phyloP scores from a whole-genome alignment of 495 filamentous ascomycete species.

The Aspergillus nanangensis region DNA sequence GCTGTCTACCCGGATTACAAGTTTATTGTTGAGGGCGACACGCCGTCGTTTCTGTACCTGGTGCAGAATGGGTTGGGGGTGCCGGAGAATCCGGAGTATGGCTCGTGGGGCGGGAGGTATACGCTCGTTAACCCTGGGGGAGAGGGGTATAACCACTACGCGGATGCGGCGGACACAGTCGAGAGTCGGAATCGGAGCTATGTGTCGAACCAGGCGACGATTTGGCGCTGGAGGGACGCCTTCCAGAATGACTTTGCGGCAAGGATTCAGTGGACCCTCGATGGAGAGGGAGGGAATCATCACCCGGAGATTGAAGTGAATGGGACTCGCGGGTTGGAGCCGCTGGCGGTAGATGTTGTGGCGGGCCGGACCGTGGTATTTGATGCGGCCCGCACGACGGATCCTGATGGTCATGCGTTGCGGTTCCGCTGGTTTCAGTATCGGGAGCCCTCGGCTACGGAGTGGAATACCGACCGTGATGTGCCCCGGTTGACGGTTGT shows the following conservation, averaged over 20 bases:
- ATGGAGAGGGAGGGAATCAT: conserved; percentile 26
- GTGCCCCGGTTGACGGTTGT: conserved; percentile 17
- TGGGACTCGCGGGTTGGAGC: conserved; percentile 18
- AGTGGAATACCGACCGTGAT: conserved; percentile 23
- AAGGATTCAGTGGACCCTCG: conserved; percentile 38
- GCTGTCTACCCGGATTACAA: conserved; percentile 31
- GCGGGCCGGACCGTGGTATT: conserved; percentile 23
- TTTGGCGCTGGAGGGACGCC: conserved; percentile 44
- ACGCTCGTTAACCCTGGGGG: background rate
- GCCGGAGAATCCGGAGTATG: conserved; percentile 27
- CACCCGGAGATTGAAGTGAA: conserved; percentile 35
- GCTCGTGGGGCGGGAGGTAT: conserved; percentile 9
- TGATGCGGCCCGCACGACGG: conserved; percentile 30
- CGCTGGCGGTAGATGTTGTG: conserved; percentile 20
- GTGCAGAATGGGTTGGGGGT: conserved; percentile 40
- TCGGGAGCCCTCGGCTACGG: conserved; percentile 26
- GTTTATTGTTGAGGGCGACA: conserved; percentile 41
- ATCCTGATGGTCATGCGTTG: conserved; percentile 31
- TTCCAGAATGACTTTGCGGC: conserved; percentile 44
- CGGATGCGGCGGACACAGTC: conserved; percentile 29
- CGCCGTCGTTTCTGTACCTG: conserved; percentile 37
- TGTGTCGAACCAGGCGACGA: conserved; percentile 27
- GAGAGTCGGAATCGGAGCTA: conserved; percentile 23
- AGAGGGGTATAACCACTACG: conserved; percentile 24
- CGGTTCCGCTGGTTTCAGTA: conserved; percentile 40